These are phyloP conservation scores for Fusarium cicatricum DNA, from an alignment of 2,329 filamentous ascomycete genomes.

Conservation along the genomic window DNA sequence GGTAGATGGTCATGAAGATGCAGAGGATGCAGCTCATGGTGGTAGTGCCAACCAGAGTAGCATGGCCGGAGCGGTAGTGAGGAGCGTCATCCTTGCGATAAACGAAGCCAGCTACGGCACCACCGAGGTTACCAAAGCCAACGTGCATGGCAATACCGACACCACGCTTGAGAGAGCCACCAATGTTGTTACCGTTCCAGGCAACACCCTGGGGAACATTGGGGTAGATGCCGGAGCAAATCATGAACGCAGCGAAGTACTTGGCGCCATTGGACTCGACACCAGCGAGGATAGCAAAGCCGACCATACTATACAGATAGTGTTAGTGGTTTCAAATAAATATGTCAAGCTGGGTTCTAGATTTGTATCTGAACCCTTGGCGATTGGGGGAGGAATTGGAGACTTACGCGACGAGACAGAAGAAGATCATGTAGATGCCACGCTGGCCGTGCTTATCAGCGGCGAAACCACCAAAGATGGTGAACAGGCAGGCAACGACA, in stretches of 20 bases:
- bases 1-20: slow-evolving; percentile 65
- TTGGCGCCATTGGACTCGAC: slow-evolving; percentile 51
- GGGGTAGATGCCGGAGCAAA: slow-evolving; percentile 55
- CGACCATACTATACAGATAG: slow-evolving; percentile 39
- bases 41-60: slow-evolving; percentile 64
- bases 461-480: slow-evolving; percentile 52
- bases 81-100: slow-evolving; percentile 55
- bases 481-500: slow-evolving; percentile 49
- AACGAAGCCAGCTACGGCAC: slow-evolving; percentile 47
- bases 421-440: slow-evolving; percentile 50
- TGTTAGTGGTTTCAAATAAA: slow-evolving; percentile 22
- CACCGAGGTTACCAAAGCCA: slow-evolving; percentile 52
- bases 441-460: slow-evolving; percentile 51
- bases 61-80: slow-evolving; percentile 66
- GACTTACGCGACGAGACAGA: slow-evolving; percentile 48
- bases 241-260: slow-evolving; percentile 58
- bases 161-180: slow-evolving; percentile 61
- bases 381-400: slow-evolving; percentile 4
- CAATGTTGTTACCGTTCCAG: slow-evolving; percentile 68
- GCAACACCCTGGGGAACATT: slow-evolving; percentile 64
- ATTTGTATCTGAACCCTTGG: slow-evolving; percentile 10
- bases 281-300: slow-evolving; percentile 46
- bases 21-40: slow-evolving; percentile 60
- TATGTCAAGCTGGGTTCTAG: slow-evolving; percentile 17
- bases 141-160: slow-evolving; percentile 66